These are phyloP conservation scores for Albugo candida DNA, from an alignment of 352 stramenopile genomes.

Conservation along the genomic window DNA sequence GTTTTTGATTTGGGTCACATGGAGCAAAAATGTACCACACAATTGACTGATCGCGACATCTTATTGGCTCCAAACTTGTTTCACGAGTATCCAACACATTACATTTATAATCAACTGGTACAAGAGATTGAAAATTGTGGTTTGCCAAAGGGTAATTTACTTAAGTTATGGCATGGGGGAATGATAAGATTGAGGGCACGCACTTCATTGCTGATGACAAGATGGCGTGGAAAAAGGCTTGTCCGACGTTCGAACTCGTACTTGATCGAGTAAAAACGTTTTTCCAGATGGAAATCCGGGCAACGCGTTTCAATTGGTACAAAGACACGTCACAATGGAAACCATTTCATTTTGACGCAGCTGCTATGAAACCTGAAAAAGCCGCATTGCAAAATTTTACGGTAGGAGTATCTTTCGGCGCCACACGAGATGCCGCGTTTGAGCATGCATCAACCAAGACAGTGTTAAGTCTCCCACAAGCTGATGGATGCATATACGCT, in stretches of 20 bases:
- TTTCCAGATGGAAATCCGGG: conserved; percentile 75
- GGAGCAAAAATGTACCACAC: conserved; percentile 33
- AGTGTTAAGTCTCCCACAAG: conserved; percentile 84
- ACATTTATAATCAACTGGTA: conserved; percentile 49
- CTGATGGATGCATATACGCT: conserved; percentile 83
- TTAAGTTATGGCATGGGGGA: conserved; percentile 69
- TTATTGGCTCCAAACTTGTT: conserved; percentile 56
- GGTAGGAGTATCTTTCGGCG: conserved; percentile 86
- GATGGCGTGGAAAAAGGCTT: conserved; percentile 49
- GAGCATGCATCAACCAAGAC: conserved; percentile 63
- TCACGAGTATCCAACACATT: conserved; percentile 44
- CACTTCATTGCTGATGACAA: conserved; percentile 86
- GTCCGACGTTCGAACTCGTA: conserved; percentile 67
- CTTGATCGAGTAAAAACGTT: conserved; percentile 68
- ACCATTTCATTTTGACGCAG: conserved; percentile 83
- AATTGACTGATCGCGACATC: conserved; percentile 35
- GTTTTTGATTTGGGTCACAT: conserved; percentile 40
- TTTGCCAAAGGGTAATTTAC: conserved; percentile 34
- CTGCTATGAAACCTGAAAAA: conserved; percentile 85
- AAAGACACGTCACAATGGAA: conserved; percentile 86
- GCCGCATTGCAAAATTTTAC: conserved; percentile 89
- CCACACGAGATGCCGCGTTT: conserved; percentile 82
- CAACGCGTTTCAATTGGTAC: conserved; percentile 94
- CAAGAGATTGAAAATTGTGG: conserved; percentile 41
- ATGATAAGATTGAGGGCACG: conserved; percentile 81